phyloP scores from a whole-genome alignment of 805 yeast genomes.

The Saturnispora besseyi region DNA sequence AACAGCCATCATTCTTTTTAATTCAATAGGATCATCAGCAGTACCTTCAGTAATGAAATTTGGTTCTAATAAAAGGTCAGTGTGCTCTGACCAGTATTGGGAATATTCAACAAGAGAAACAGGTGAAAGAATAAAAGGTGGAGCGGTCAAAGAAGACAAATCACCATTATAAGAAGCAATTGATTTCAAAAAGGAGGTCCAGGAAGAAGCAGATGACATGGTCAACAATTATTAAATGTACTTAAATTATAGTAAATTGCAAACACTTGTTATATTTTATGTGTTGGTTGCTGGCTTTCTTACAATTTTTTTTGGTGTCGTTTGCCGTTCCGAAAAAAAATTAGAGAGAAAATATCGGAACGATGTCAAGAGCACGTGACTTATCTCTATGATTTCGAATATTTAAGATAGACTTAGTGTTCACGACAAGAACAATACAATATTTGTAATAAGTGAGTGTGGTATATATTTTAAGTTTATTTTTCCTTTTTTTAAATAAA shows the following conservation, averaged over 20 bases:
- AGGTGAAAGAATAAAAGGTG: constrained; percentile 91
- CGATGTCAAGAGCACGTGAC: too few species aligned
- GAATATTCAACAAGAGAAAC: constrained; percentile 85
- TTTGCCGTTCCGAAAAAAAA: too few species aligned
- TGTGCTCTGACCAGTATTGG: constrained; percentile 93
- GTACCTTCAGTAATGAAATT: constrained; percentile 31
- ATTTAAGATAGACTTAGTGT: too few species aligned
- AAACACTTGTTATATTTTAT: too few species aligned
- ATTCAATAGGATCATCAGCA: constrained; percentile 38
- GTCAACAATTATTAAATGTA: background rate
- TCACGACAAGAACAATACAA: too few species aligned
- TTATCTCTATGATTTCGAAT: too few species aligned
- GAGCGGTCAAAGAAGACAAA: constrained; percentile 88
- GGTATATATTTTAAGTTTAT: background rate
- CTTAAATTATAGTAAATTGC: too few species aligned
- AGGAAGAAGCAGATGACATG: constrained; percentile 38
- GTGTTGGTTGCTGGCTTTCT: too few species aligned
- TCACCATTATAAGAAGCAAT: constrained; percentile 92
- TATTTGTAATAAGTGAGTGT: background rate
- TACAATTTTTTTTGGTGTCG: too few species aligned
- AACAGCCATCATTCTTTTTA: constrained; percentile 70
- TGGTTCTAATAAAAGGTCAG: constrained; percentile 73
- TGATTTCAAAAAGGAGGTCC: constrained; percentile 88
- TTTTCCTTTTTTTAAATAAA: background rate
- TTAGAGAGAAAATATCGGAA: too few species aligned